A percentile compares a stretch with the other conserved stretches of the same genome.
Evolutionary conservation across 2,329 filamentous ascomycete species (phyloP).

Genomic region (Stagonosporopsis chrysanthemi): DNA sequence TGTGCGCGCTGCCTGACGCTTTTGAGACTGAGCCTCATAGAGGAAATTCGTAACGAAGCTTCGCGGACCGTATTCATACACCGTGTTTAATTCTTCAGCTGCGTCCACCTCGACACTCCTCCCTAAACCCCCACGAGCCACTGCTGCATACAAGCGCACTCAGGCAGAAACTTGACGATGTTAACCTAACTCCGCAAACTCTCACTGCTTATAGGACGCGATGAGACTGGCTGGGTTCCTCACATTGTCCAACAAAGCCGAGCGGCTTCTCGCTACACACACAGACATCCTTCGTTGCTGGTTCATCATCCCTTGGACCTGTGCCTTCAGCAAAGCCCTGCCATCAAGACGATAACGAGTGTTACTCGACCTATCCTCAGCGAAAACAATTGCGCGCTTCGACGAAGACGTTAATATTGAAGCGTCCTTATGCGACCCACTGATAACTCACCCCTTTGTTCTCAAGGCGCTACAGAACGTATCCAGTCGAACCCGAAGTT

Average conservation of each 20-base stretch:
- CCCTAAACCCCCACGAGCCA: not conserved
- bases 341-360: not conserved
- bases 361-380: not conserved
- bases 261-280: not conserved
- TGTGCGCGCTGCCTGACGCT: not conserved
- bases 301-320: not conserved
- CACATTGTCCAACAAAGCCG: not conserved
- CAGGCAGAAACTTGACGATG: not conserved
- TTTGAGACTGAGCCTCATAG: not conserved
- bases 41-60: constrained; percentile 14
- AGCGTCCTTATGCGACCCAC: not conserved
- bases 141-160: not conserved
- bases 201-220: not conserved
- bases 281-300: no score
- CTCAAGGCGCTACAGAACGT: not conserved
- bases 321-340: not conserved
- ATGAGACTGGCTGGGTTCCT: not conserved
- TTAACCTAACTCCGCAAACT: not conserved
- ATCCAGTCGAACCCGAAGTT: not conserved
- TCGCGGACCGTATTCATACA: not conserved
- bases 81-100: not conserved
- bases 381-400: not conserved
- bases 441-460: not conserved
- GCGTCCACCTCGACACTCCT: not conserved
- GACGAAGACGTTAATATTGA: not conserved